A percentile compares a stretch with the other conserved stretches of the same genome.
These are phyloP conservation scores for Colletotrichum incanum DNA, from an alignment of 2,329 filamentous ascomycete genomes.

Conservation along the genomic window DNA sequence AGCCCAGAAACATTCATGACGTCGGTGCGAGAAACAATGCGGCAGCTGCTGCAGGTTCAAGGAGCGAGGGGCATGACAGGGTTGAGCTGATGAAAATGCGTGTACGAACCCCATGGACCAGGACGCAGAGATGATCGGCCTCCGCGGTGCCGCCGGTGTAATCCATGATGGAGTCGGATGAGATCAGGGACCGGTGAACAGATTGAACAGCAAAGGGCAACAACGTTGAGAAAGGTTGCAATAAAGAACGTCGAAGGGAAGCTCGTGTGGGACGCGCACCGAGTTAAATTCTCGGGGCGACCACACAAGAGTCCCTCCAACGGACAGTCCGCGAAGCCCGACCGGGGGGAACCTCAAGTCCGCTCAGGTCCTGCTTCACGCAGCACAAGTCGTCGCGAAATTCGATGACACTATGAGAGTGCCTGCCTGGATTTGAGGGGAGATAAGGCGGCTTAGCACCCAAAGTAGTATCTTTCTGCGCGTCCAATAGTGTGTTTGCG, in stretches of 20 bases:
- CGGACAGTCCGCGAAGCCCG: conserved; percentile 38
- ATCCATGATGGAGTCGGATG: conserved; percentile 56
- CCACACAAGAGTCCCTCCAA: conserved; percentile 40
- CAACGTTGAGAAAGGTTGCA: conserved; percentile 21
- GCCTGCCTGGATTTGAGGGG: conserved; percentile 33
- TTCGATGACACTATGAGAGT: conserved; percentile 35
- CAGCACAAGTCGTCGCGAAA: not conserved
- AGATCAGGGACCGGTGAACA: conserved; percentile 54
- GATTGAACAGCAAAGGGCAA: conserved; percentile 53
- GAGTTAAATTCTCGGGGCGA: conserved; percentile 43
- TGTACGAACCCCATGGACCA: conserved; percentile 80
- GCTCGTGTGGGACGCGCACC: conserved; percentile 34
- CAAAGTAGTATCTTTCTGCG: not conserved
- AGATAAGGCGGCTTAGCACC: conserved; percentile 29
- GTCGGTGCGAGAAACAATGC: conserved; percentile 37
- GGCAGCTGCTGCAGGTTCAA: not conserved
- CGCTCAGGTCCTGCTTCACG: not conserved
- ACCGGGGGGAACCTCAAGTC: conserved; percentile 26
- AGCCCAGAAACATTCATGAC: conserved; percentile 47
- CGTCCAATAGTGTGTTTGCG: conserved; percentile 9
- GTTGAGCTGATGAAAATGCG: conserved; percentile 8
- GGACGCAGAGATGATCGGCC: conserved; percentile 81
- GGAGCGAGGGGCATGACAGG: conserved; percentile 20
- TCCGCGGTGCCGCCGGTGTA: conserved; percentile 66
- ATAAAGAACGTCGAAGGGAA: conserved; percentile 25